Evolutionary conservation across 2,329 filamentous ascomycete species (phyloP).

Genomic region (Clonostachys rosea): DNA sequence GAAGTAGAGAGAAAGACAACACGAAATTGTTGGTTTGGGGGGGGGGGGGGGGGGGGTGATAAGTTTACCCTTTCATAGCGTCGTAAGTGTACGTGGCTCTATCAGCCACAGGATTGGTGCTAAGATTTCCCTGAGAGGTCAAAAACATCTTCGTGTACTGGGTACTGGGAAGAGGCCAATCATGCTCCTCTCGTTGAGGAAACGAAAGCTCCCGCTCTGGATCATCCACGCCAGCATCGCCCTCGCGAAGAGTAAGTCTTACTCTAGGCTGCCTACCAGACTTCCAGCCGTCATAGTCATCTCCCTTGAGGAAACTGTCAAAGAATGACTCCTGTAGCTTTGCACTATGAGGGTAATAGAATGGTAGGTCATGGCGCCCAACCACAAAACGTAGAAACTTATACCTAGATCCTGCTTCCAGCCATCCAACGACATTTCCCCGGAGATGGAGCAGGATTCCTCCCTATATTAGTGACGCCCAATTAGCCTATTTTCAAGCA

Average conservation of each 20-base stretch:
- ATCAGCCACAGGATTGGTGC: too few species aligned
- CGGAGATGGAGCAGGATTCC: conserved; percentile 65
- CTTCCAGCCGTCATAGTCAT: conserved; percentile 59
- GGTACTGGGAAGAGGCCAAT: conserved; percentile 65
- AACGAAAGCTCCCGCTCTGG: conserved; percentile 54
- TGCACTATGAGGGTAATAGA: conserved; percentile 67
- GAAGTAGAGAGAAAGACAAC: too few species aligned
- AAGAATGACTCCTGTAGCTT: conserved; percentile 64
- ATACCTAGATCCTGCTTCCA: conserved; percentile 56
- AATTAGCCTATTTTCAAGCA: too few species aligned
- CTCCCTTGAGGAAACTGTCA: conserved; percentile 65
- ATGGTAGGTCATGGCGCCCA: conserved; percentile 66
- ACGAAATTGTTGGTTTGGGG: too few species aligned
- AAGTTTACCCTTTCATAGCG: too few species aligned
- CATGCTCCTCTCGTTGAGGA: conserved; percentile 47
- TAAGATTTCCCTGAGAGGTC: conserved; percentile 13
- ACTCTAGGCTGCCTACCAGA: conserved; percentile 57
- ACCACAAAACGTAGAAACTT: conserved; percentile 69
- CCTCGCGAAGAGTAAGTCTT: conserved; percentile 57
- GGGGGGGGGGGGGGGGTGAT: too few species aligned
- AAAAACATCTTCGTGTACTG: conserved; percentile 59
- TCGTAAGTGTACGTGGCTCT: too few species aligned
- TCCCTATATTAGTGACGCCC: too few species aligned
- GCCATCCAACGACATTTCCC: conserved; percentile 59
- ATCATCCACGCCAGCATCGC: conserved; percentile 63